Conservation (phyloP, 805 yeast species). For the Metschnikowia kofuensis region DNA sequence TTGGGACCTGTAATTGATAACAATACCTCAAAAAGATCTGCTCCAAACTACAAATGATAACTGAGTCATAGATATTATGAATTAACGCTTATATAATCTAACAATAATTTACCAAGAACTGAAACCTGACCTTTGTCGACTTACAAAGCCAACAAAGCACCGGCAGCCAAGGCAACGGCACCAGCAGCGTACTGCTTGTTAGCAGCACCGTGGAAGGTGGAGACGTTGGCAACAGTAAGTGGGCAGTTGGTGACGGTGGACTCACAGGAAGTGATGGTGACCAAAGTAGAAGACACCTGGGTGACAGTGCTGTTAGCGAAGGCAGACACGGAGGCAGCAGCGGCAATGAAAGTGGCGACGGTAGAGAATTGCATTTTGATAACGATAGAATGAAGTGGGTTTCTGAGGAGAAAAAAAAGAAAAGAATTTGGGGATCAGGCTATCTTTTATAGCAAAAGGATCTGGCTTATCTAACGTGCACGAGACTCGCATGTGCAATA, state of each 20-base stretch:
- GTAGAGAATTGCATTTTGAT: slow-evolving; percentile 22
- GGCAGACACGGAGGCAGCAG: slow-evolving; percentile 19
- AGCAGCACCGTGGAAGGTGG: slow-evolving; percentile 21
- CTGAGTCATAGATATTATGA: slow-evolving; percentile 2
- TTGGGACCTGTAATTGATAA: too few relatives aligned
- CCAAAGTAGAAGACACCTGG: slow-evolving; percentile 16
- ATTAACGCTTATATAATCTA: slow-evolving; percentile 9
- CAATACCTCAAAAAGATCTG: too few relatives aligned
- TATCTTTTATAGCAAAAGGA: background rate
- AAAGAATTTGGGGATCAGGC: background rate
- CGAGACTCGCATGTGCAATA: background rate
- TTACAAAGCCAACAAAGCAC: slow-evolving; percentile 32
- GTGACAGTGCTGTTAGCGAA: slow-evolving; percentile 15
- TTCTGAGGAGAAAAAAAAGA: background rate
- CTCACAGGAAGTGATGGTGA: slow-evolving; percentile 23
- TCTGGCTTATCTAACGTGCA: background rate
- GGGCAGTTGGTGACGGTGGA: slow-evolving; percentile 20
- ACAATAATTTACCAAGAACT: slow-evolving; percentile 11
- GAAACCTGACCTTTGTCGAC: slow-evolving; percentile 9
- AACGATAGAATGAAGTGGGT: slow-evolving; percentile 17
- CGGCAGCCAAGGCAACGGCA: slow-evolving; percentile 25
- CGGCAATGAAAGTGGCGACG: slow-evolving; percentile 21
- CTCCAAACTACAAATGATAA: too few relatives aligned
- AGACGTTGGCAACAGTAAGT: slow-evolving; percentile 15
- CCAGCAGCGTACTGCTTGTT: slow-evolving; percentile 27